Evolutionary conservation across 495 filamentous ascomycete species (phyloP), one percentile per base, ranked within the genome.

Genomic region (Talaromyces thailandensis): DNA sequence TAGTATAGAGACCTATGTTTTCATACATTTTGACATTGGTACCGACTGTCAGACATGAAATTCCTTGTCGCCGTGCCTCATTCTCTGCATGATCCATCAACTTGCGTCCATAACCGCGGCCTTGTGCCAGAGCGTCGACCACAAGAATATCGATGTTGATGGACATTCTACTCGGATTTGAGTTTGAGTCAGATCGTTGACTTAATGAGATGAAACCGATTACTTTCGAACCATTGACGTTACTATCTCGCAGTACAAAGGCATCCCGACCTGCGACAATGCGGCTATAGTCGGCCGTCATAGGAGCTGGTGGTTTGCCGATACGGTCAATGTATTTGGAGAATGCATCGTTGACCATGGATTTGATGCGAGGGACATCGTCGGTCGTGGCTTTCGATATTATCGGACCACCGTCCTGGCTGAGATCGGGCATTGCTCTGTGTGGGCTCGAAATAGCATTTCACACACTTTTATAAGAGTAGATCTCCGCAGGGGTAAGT

Each of bases 11-110:
- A 8, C 37, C 63, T 23, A 76, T 24, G 60, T 76, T 76, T 57
- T 76, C 73, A 53, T 68, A 63, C 74, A 75, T 76, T 26, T 72
- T 73, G 43, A 68, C 70, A 67, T 76, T 76, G 0, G 74, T 75
- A 50, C 66, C 75, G 1, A 76, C 62, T 1, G 60, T 70, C 18
- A 76, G 8, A 1, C 63, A 66, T 3, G 5, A 32, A 0, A 62
- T 56, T 2, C 43, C 43, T 18, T 48, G 16, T 8, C 43, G 43
- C 16, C 43, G 18, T 21, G 43, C 43, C 43, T 48, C 43, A 6
- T 48, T 48, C 43, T 21, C 43, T 48, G 43, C 43, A 9, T 48
- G n/a, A 21, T 48, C 8, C 66, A 75, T 67, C 45, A 75, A 58
- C 1, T 67, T 53, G 8, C 67, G 66, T 14, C 71, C 74, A 52